Evolutionary conservation across 352 stramenopile genomes (phyloP).

Genomic region (Phytophthora pisi): DNA sequence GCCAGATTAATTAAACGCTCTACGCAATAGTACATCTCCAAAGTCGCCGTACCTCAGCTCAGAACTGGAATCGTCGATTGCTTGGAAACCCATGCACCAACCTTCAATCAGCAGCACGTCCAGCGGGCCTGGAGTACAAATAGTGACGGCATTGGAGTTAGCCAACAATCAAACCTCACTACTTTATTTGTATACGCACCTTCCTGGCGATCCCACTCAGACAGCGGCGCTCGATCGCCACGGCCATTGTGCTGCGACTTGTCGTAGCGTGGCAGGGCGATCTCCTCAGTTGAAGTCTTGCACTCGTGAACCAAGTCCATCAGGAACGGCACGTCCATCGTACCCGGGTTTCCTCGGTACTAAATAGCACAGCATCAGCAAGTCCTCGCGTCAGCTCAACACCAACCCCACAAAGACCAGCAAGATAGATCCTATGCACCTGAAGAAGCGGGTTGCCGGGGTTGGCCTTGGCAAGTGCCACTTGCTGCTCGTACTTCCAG

Average conservation of each 20-base stretch:
- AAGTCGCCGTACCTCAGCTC: slow-evolving; percentile 38
- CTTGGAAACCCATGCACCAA: slow-evolving; percentile 87
- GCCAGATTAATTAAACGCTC: neutral
- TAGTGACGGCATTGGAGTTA: slow-evolving; percentile 12
- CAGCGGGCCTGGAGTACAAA: slow-evolving; percentile 51
- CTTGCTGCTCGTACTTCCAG: slow-evolving; percentile 64
- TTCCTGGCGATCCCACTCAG: slow-evolving; percentile 64
- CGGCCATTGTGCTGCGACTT: slow-evolving; percentile 78
- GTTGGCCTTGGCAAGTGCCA: slow-evolving; percentile 64
- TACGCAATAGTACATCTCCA: neutral
- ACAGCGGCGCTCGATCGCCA: slow-evolving; percentile 66
- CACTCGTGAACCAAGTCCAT: slow-evolving; percentile 64
- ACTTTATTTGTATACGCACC: slow-evolving; percentile 29
- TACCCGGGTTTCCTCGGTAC: slow-evolving; percentile 85
- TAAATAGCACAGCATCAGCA: slow-evolving; percentile 37
- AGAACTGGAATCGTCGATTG: slow-evolving; percentile 39
- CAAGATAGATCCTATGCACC: slow-evolving; percentile 32
- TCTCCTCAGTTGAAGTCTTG: slow-evolving; percentile 44
- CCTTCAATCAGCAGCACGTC: slow-evolving; percentile 87
- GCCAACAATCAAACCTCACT: neutral
- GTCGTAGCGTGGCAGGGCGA: slow-evolving; percentile 78
- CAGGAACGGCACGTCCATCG: slow-evolving; percentile 78
- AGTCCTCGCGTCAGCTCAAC: neutral
- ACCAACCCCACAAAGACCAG: neutral
- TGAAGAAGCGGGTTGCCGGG: slow-evolving; percentile 78